phyloP scores from a whole-genome alignment of 805 yeast species.

The Teunomyces panamensis region DNA sequence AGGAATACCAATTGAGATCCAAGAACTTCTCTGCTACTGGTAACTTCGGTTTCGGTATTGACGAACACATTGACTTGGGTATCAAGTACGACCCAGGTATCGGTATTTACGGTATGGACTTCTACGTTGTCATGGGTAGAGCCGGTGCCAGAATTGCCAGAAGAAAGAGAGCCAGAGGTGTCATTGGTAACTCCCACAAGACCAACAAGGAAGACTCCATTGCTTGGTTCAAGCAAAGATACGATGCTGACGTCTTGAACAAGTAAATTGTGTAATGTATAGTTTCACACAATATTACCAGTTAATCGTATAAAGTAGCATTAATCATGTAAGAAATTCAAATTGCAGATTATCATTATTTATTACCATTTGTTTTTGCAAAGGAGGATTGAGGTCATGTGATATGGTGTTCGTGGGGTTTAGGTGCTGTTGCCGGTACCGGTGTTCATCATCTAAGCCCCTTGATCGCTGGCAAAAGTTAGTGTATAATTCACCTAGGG shows the following conservation, averaged over 20 bases:
- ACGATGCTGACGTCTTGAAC: slow-evolving; percentile 96
- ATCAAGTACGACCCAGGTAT: slow-evolving; percentile 99
- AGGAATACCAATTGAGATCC: slow-evolving; percentile 94
- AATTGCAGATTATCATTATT: neutral
- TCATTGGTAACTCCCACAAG: slow-evolving; percentile 89
- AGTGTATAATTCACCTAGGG: too few species aligned
- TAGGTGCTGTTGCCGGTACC: neutral
- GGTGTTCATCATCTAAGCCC: neutral
- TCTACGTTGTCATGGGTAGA: slow-evolving; percentile 99
- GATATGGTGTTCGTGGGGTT: neutral
- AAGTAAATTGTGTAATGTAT: slow-evolving; percentile 45
- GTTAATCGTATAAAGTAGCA: neutral
- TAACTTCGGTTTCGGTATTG: slow-evolving; percentile 99
- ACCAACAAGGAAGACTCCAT: slow-evolving; percentile 92
- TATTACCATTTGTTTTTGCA: neutral
- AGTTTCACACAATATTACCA: neutral
- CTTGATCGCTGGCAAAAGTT: neutral
- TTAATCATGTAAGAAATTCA: neutral
- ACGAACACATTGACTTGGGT: slow-evolving; percentile 99
- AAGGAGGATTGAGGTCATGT: neutral
- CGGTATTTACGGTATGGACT: slow-evolving; percentile 99
- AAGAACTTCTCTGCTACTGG: slow-evolving; percentile 98
- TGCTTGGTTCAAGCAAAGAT: slow-evolving; percentile 98
- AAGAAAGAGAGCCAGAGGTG: slow-evolving; percentile 91
- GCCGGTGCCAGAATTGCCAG: slow-evolving; percentile 99